These are phyloP conservation scores for Begonia fuchsioides DNA, from an alignment of 306 rosid species.

Conservation along the genomic window DNA sequence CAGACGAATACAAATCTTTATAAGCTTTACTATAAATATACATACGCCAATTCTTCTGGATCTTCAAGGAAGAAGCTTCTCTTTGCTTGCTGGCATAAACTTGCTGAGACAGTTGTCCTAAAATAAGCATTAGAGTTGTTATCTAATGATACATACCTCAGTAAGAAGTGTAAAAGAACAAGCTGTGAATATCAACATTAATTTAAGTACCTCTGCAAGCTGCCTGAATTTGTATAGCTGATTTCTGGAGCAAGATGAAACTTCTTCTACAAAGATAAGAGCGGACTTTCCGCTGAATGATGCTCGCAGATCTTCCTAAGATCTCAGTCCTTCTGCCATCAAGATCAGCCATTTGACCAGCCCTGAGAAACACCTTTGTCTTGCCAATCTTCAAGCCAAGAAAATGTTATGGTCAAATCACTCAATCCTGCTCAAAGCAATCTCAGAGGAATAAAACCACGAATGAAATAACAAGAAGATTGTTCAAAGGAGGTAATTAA, in stretches of 20 bases:
- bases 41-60: slow-evolving; percentile 87
- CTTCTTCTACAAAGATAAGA: slow-evolving; percentile 72
- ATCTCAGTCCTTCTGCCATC: slow-evolving; percentile 86
- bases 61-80: slow-evolving; percentile 64
- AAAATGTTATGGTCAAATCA: no score
- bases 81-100: slow-evolving; percentile 56
- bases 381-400: slow-evolving; percentile 73
- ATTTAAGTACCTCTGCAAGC: slow-evolving; percentile 70
- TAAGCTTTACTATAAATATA: slow-evolving; percentile 67
- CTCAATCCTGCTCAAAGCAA: no score
- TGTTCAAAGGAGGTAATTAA: no score
- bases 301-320: slow-evolving; percentile 83
- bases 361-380: slow-evolving; percentile 92
- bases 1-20: slow-evolving; percentile 40
- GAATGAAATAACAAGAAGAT: no score
- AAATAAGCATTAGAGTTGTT: slow-evolving; percentile 11
- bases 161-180: slow-evolving; percentile 8
- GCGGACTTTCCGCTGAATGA: slow-evolving; percentile 92
- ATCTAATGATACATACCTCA: background rate
- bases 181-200: background rate
- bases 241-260: slow-evolving; percentile 37
- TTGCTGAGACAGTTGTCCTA: slow-evolving; percentile 82
- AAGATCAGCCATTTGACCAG: slow-evolving; percentile 99
- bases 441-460: no score
- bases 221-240: slow-evolving; percentile 72